Conservation (phyloP, 352 stramenopile species). For the Globisporangium apiculatum region DNA sequence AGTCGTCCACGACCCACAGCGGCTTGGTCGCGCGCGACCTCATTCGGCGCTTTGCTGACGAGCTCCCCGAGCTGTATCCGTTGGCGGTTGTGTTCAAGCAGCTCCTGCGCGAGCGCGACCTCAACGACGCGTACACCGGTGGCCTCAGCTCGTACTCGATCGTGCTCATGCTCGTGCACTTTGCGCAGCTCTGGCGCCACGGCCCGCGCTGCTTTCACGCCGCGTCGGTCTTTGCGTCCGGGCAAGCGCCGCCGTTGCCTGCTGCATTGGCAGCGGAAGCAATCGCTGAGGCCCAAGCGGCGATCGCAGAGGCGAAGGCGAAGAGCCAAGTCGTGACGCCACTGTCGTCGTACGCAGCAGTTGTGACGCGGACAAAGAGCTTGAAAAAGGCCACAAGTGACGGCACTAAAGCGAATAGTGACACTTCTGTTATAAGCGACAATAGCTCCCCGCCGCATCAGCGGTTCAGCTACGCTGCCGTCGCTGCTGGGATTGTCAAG, state of each 20-base stretch:
- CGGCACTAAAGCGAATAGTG: neutral
- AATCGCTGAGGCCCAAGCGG: conserved; percentile 8
- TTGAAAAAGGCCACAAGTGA: neutral
- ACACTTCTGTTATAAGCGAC: neutral
- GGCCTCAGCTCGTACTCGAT: conserved; percentile 89
- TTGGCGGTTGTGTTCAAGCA: conserved; percentile 89
- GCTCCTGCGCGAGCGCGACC: conserved; percentile 77
- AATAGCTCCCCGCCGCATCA: conserved; percentile 12
- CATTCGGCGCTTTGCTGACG: conserved; percentile 77
- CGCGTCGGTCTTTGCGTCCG: conserved; percentile 58
- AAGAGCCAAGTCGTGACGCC: conserved; percentile 8
- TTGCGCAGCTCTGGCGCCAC: conserved; percentile 64
- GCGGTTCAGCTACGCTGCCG: conserved; percentile 64
- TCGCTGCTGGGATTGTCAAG: conserved; percentile 61
- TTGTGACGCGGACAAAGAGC: conserved; percentile 29
- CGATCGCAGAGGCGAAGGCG: neutral
- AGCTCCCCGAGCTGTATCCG: conserved; percentile 84
- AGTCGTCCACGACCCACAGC: conserved; percentile 75
- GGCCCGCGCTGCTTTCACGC: conserved; percentile 42
- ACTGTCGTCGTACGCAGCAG: conserved; percentile 55
- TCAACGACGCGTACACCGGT: conserved; percentile 90
- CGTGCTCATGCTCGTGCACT: conserved; percentile 91
- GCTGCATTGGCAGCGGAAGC: conserved; percentile 18
- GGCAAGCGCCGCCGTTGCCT: conserved; percentile 32
- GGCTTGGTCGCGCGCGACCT: conserved; percentile 77